Base-by-base conservation (phyloP, 2,329 filamentous ascomycete genomes). In the Talaromyces sp. region DNA sequence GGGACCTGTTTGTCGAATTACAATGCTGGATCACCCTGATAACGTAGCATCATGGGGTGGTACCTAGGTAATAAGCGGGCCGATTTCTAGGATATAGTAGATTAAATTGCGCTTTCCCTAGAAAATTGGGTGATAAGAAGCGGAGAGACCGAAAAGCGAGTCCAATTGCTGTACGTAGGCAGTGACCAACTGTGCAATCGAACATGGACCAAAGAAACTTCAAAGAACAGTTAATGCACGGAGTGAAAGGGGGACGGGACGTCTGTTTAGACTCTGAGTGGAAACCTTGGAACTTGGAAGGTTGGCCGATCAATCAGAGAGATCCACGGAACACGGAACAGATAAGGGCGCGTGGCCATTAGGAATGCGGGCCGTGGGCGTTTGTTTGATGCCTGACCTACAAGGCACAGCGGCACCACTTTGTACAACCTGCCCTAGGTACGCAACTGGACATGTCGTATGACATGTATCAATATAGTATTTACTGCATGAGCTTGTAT, bases 21-120 rank as follows among this genome's bases (percentile, higher is more conserved):
- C 46, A 19, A 36, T 35, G 7, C 36, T 37, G 31, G 48, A 39
- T 37, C 19, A 39, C n/a, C 13, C 33, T 19, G 28, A 33, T 17
- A 7, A 33, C 10, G 48, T 52, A 36, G 48, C 19, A 52, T 52
- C 48, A 31, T 52, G 33, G 31, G 48, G 48, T 52, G 48, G 48
- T n/a, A n/a, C n/a, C n/a, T n/a, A n/a, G n/a, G n/a, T 52, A 52
- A n/a, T 52, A 36, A 52, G 48, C 48, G 48, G 48, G 48, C 22
- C 48, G 11, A 33, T 39, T 52, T 25, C 33, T 37, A 15, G 22
- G 45, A 48, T 7, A 17, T 39, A n/a, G 21, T 31, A 48, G 15
- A 35, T 50, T 51, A 35, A 17, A 10, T 35, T 21, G n/a, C 28
- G 40, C 15, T 17, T 13, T 48, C 13, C 33, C n/a, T 10, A 46